These are phyloP conservation scores for Tubosaeta sp. DNA, from an alignment of 768 basidiomycete genomes.

Conservation along the genomic window DNA sequence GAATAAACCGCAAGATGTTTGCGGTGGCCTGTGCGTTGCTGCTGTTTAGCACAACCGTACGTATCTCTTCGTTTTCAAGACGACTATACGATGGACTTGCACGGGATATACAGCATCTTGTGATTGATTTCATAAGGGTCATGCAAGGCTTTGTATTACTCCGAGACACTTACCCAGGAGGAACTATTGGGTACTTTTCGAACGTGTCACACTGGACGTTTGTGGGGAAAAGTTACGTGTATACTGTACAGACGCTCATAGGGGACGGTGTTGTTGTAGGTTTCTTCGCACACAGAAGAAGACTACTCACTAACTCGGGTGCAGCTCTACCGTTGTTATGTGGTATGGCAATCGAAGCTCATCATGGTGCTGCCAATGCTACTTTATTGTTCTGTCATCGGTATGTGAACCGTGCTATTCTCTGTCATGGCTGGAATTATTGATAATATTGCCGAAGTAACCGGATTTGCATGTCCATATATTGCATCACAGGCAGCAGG, in stretches of 20 bases:
- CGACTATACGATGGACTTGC: neutral
- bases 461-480: constrained; percentile 14
- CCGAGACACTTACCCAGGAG: constrained; percentile 17
- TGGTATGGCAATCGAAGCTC: constrained; percentile 23
- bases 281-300: neutral
- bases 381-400: constrained; percentile 22
- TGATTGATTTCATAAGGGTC: constrained; percentile 13
- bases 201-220: constrained; percentile 19
- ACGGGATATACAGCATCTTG: constrained; percentile 11
- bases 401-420: constrained; percentile 5
- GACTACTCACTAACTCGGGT: neutral
- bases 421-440: neutral
- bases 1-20: constrained; percentile 14
- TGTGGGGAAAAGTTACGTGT: constrained; percentile 19
- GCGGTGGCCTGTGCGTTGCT: constrained; percentile 18
- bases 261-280: constrained; percentile 23
- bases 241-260: constrained; percentile 16
- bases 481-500: constrained; percentile 8
- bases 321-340: constrained; percentile 19
- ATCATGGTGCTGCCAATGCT: constrained; percentile 21
- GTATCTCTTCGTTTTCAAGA: neutral
- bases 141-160: constrained; percentile 18
- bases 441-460: constrained; percentile 1
- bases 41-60: constrained; percentile 21
- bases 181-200: constrained; percentile 21